phyloP scores from a whole-genome alignment of 1,139 yeast species.

The Blastobotrys buckinghamii region DNA sequence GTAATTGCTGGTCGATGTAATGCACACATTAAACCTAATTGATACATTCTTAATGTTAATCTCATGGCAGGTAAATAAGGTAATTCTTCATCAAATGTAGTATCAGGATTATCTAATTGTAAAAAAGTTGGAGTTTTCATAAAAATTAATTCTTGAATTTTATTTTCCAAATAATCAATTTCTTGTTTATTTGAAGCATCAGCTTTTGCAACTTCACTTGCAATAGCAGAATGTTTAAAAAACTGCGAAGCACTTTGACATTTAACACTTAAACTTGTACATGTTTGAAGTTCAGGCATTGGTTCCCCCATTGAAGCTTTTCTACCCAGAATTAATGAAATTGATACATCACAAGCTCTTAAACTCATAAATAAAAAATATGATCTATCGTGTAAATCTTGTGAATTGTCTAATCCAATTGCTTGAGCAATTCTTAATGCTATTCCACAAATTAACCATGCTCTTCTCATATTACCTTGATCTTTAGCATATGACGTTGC shows the following conservation, averaged over 20 bases:
- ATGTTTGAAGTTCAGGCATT: not conserved
- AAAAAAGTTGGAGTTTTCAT: not conserved
- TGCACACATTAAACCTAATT: not conserved
- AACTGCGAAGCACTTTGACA: not conserved
- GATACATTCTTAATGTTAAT: not conserved
- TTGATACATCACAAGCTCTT: not conserved
- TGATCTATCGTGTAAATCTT: not conserved
- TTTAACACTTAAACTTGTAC: not conserved
- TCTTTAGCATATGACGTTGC: not conserved
- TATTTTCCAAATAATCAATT: not conserved
- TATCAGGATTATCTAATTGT: not conserved
- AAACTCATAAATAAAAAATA: not conserved
- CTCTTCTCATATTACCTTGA: slow-evolving; percentile 1
- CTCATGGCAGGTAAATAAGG: not conserved
- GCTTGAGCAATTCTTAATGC: not conserved
- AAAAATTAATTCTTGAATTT: not conserved
- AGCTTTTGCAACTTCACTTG: not conserved
- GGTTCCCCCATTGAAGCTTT: not conserved
- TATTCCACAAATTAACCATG: not conserved
- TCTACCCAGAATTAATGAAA: not conserved
- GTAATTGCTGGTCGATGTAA: slow-evolving; percentile 1
- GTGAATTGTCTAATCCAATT: not conserved
- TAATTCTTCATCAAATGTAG: not conserved
- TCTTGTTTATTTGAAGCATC: not conserved
- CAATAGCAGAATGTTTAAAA: not conserved